phyloP scores from a whole-genome alignment of 257 asterid genomes.

The Solanum paucissectum region DNA sequence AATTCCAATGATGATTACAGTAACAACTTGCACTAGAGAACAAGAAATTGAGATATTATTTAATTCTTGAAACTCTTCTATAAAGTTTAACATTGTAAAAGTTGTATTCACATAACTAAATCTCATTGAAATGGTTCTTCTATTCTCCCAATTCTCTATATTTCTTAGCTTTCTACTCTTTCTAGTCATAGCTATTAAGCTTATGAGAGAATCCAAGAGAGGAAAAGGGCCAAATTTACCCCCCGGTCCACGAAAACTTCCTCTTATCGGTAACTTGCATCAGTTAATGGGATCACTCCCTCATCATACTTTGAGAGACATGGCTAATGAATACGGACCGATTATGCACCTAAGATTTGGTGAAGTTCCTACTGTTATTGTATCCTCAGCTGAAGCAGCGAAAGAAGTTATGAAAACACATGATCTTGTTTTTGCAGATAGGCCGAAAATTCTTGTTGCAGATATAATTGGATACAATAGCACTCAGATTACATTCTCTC shows the following conservation, averaged over 20 bases:
- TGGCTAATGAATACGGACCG: neutral
- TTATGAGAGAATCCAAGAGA: neutral
- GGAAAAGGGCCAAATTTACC: neutral
- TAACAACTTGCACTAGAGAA: neutral
- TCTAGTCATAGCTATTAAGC: neutral
- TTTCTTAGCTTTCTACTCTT: neutral
- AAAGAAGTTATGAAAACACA: neutral
- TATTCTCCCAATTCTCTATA: neutral
- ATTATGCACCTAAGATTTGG: neutral
- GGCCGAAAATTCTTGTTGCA: neutral
- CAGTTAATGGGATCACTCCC: neutral
- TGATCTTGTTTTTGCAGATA: neutral
- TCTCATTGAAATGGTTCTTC: neutral
- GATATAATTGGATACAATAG: neutral
- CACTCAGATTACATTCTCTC: neutral
- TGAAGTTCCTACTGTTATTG: neutral
- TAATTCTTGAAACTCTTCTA: neutral
- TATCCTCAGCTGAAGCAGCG: neutral
- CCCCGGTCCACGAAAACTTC: neutral
- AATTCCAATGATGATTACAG: neutral
- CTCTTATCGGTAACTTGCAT: neutral
- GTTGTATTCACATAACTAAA: neutral
- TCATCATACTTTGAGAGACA: neutral
- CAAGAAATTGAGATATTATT: neutral
- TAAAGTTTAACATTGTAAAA: neutral